Base-by-base conservation (phyloP, 345 rosid genomes). In the Sonneratia alba region DNA sequence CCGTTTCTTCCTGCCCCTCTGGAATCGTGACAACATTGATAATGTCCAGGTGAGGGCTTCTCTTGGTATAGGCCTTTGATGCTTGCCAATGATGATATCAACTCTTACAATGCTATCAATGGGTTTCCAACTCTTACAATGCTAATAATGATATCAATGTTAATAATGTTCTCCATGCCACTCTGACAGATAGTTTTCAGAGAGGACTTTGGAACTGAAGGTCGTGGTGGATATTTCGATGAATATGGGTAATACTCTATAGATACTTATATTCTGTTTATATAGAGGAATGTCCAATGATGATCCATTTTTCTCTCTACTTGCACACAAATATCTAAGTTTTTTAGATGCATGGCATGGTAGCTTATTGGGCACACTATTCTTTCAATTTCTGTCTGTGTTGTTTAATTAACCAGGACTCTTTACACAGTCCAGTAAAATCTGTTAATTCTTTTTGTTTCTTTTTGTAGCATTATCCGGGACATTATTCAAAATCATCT, bases 141-240 rank as follows among this genome's bases (percentile, higher is more conserved):
- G 36, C 18, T 27, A 40, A 36, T 40, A 27, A 18, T 42, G 16
- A 11, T 62, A 21, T n/a, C 43, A 4, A 49, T 66, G 9, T 37
- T 66, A 27, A 27, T 27, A 27, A 6, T 22, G 12, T 73, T 61
- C 36, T 64, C 72, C 27, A 9, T 64, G 19, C 36, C 32, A 12
- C 51, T 67, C 76, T 69, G 68, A 70, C 83, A 95, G 98, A 92
- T 95, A 57, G 98, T 95, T n/a, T 95, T 95, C 85, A 84, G 99
- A 69, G 99, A 95, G 81, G 92, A 92, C 77, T 95, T 95, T 77
- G 99, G 99, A 82, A 92, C 90, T n/a, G 99, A 95, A 68, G 99
- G 99, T 63, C 99, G 99, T 7, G 98, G 99, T 55, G 99, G 99
- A 81, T 95, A 95, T 78, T 95, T 95, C 72, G 94, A 95, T 81